Percentiles rank a stretch among this genome's conserved stretches.
Evolutionary conservation across 225 moss, liverwort and hornwort genomes (phyloP).

Genomic region (Physcomitrium patens): DNA sequence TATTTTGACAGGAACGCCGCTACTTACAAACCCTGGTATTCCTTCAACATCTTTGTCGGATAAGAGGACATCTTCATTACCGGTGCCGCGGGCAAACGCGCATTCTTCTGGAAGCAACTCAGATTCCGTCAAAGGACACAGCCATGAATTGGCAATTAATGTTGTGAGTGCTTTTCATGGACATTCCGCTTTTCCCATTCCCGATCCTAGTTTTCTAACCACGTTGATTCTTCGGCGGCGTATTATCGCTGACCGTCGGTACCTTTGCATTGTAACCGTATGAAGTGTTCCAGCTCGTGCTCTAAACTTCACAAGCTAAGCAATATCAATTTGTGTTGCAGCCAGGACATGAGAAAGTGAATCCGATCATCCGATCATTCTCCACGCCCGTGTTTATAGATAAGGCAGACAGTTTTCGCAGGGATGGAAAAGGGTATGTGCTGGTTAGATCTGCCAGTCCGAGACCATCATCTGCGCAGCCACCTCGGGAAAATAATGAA

Average conservation of each 20-base stretch:
- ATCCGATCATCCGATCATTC: constrained; percentile 41
- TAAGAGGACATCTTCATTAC: constrained; percentile 47
- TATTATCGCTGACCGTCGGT: background rate
- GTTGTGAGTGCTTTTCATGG: constrained; percentile 36
- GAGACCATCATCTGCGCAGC: constrained; percentile 19
- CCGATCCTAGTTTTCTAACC: background rate
- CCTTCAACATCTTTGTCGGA: constrained; percentile 32
- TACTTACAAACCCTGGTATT: constrained; percentile 26
- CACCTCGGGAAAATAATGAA: constrained; percentile 26
- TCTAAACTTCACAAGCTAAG: background rate
- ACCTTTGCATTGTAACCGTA: background rate
- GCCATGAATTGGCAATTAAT: constrained; percentile 38
- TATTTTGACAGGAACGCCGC: constrained; percentile 29
- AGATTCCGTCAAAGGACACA: constrained; percentile 35
- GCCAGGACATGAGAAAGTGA: constrained; percentile 45
- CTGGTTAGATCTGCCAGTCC: constrained; percentile 53
- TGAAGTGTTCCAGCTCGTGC: background rate
- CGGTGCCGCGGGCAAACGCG: constrained; percentile 26
- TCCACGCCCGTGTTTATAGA: constrained; percentile 47
- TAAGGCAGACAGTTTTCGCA: constrained; percentile 51
- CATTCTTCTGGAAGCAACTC: constrained; percentile 27
- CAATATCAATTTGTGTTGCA: constrained; percentile 31
- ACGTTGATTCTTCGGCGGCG: too few species aligned
- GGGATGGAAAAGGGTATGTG: constrained; percentile 54
- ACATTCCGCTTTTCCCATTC: background rate